Conservation (phyloP, 2,329 filamentous ascomycete genomes). For the Apiospora kogelbergensis region DNA sequence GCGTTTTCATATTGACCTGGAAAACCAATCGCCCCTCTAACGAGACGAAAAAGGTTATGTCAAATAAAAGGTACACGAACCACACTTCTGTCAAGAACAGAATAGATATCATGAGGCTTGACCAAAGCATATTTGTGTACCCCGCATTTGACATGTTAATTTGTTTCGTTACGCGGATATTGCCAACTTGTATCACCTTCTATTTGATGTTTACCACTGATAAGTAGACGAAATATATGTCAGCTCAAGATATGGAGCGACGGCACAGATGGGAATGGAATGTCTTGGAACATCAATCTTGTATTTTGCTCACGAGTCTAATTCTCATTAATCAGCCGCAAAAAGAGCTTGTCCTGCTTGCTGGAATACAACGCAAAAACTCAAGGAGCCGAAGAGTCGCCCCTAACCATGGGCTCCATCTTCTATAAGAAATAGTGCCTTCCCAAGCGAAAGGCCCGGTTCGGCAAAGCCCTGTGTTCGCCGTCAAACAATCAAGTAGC, state of each 20-base stretch:
- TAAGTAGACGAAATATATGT: background rate
- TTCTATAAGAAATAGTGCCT: background rate
- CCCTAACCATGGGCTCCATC: background rate
- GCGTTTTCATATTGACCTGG: background rate
- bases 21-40: background rate
- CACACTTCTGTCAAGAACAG: no score
- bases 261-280: background rate
- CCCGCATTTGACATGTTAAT: no score
- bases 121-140: no score
- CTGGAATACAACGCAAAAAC: conserved; percentile 5
- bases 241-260: background rate
- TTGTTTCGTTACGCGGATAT: no score
- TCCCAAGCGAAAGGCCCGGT: background rate
- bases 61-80: no score
- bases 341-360: conserved; percentile 3
- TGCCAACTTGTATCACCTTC: no score
- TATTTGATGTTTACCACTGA: no score
- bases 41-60: no score
- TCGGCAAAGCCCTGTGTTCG: background rate
- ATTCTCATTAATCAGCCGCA: background rate
- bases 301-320: background rate
- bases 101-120: no score
- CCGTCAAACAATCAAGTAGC: background rate
- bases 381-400: background rate
- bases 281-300: background rate